Evolutionary conservation across 805 yeast species (phyloP).

Genomic region (Cyberlindnera sargentensis): DNA sequence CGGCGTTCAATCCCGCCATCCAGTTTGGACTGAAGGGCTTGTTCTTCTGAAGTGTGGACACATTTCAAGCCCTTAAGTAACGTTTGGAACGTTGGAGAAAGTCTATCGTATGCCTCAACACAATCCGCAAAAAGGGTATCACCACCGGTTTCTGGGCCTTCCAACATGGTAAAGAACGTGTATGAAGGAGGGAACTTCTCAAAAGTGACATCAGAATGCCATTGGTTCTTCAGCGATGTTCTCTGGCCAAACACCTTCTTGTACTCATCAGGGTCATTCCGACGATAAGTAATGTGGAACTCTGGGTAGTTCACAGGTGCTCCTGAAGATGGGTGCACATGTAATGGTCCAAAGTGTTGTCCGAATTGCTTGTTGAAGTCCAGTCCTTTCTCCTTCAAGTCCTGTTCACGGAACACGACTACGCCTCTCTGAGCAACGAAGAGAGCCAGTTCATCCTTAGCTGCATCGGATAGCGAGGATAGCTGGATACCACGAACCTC

Average conservation of each 20-base stretch:
- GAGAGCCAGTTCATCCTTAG: conserved; percentile 63
- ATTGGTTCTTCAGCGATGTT: conserved; percentile 24
- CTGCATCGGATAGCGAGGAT: conserved; percentile 43
- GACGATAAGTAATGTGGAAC: conserved; percentile 54
- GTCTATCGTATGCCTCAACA: conserved; percentile 61
- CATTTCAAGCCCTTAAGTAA: conserved; percentile 57
- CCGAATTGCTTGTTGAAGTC: conserved; percentile 45
- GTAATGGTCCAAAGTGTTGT: conserved; percentile 60
- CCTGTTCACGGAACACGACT: conserved; percentile 59
- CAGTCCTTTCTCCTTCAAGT: conserved; percentile 50
- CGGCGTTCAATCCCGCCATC: conserved; percentile 64
- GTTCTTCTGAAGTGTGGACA: conserved; percentile 63
- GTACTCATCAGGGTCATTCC: conserved; percentile 30
- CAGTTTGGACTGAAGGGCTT: conserved; percentile 48
- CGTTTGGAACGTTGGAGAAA: conserved; percentile 58
- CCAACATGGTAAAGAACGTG: conserved; percentile 59
- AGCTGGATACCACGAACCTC: conserved; percentile 57
- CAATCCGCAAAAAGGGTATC: conserved; percentile 75
- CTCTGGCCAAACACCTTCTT: conserved; percentile 22
- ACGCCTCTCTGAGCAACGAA: conserved; percentile 66
- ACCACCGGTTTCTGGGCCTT: conserved; percentile 61
- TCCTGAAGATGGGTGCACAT: conserved; percentile 70
- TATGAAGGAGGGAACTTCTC: conserved; percentile 69
- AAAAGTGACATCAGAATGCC: conserved; percentile 74
- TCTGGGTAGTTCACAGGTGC: conserved; percentile 55